A percentile compares a stretch with the other conserved stretches of the same genome.
Conservation (phyloP, 768 basidiomycete genomes). For the Leccinum subgranulosum region DNA sequence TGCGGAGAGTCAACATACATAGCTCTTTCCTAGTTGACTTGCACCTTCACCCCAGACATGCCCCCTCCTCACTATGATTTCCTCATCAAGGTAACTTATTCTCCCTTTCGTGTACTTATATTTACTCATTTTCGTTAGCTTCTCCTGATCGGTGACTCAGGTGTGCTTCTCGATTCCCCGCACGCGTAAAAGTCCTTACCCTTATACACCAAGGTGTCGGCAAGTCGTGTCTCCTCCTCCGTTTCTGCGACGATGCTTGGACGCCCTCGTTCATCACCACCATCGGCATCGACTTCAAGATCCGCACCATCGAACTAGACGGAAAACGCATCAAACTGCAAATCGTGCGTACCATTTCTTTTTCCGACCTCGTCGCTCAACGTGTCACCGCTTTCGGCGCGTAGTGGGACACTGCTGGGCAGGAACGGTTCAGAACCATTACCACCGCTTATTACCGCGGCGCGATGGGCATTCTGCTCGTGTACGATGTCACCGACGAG, state of each 20-base stretch:
- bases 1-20: constrained; percentile 3
- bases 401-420: constrained; percentile 99
- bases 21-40: not conserved
- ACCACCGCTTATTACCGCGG: constrained; percentile 99
- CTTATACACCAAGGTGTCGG: constrained; percentile 65
- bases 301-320: constrained; percentile 96
- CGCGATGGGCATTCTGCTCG: constrained; percentile 96
- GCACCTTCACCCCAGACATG: constrained; percentile 40
- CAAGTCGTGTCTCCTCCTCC: constrained; percentile 91
- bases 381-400: not conserved
- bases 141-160: constrained; percentile 94
- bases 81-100: constrained; percentile 71
- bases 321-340: constrained; percentile 99
- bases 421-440: constrained; percentile 98
- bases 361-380: not conserved
- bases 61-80: constrained; percentile 97
- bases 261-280: constrained; percentile 99
- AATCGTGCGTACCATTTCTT: constrained; percentile 60
- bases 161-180: constrained; percentile 47
- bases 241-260: constrained; percentile 99
- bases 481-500: constrained; percentile 98
- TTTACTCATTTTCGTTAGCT: constrained; percentile 47
- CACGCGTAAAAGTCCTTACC: not conserved
- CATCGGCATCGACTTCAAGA: constrained; percentile 99
- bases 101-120: not conserved